Base-by-base conservation (phyloP, 805 yeast species). In the Yarrowia keelungensis region DNA sequence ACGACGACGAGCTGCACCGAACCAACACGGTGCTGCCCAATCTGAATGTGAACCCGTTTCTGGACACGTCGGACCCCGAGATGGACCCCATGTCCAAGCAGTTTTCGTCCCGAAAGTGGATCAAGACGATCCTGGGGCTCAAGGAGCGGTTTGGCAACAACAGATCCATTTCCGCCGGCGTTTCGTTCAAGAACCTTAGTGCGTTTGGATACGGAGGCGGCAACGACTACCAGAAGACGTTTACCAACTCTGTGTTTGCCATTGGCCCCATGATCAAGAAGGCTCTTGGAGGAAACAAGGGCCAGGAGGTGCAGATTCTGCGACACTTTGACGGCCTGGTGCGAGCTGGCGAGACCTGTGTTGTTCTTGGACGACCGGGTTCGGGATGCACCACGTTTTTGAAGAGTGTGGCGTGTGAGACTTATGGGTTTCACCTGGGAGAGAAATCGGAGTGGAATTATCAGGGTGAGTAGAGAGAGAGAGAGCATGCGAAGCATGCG, bases 321-420 rank as follows among this genome's bases (percentile, higher is more conserved):
- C 71, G 85, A 85, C 71, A 87, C 86, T 71, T 80, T 85, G 76
- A 87, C 73, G 92, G 88, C n/a, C 65, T 84, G 5, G 80, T 87
- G 68, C 79, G 79, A 67, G 87, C 90, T 2, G 91, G 92, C 61
- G 88, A 87, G 71, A 79, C 89, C 53, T 83, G 89, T 8, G 89
- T 89, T 59, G 92, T 88, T 14, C 78, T 88, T 69, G 92, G 92
- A 66, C 83, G 90, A 77, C 92, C 92, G 0, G 92, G 92, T 74
- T 86, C 91, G n/a, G 92, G 92, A 71, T 88, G 92, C 75, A 84
- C 91, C 3, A 87, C 92, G 0, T 79, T 88, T 62, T 79, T 88
- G 73, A 87, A 87, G 43, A 49, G 67, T n/a, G 51, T 66, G 1
- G 69, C 70, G 0, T 66, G 66, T 16, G 84, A 86, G 67, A 85